These are phyloP conservation scores for Roridomyces roridus DNA, from an alignment of 768 basidiomycete genomes.

Conservation along the genomic window DNA sequence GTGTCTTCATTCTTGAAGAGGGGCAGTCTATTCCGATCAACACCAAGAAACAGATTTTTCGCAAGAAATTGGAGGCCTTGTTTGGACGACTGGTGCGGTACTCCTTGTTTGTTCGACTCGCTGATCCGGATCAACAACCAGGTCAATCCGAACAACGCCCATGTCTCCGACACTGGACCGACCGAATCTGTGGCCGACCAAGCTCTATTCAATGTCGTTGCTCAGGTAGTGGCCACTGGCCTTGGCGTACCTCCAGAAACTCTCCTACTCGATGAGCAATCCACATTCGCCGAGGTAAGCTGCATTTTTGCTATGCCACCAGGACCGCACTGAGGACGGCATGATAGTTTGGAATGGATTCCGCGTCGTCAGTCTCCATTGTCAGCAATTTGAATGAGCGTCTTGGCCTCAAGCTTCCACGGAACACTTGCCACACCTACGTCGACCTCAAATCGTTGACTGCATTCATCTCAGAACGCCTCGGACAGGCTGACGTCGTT, in stretches of 20 bases:
- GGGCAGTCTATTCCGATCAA: constrained; percentile 37
- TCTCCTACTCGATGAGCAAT: constrained; percentile 32
- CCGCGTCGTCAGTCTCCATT: constrained; percentile 37
- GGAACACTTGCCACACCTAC: constrained; percentile 41
- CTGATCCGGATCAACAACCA: too few species aligned
- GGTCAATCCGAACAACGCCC: too few species aligned
- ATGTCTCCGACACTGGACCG: too few species aligned
- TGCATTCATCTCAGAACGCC: constrained; percentile 24
- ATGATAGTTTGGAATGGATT: constrained; percentile 43
- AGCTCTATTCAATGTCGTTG: constrained; percentile 23
- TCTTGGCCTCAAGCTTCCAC: constrained; percentile 33
- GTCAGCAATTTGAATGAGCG: constrained; percentile 35
- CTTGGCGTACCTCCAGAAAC: constrained; percentile 30
- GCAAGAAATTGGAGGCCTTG: constrained; percentile 38
- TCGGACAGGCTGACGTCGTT: neutral
- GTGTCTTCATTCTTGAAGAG: constrained; percentile 34
- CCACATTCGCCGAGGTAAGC: constrained; percentile 39
- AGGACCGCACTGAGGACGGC: neutral
- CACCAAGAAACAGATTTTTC: constrained; percentile 38
- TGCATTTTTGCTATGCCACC: neutral
- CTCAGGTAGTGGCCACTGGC: constrained; percentile 30
- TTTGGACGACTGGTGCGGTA: constrained; percentile 25
- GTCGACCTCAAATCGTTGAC: constrained; percentile 37
- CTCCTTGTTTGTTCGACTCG: too few species aligned
- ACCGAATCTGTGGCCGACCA: constrained; percentile 1